Conservation (phyloP, 441 rosid genomes). For the Hura crepitans region DNA sequence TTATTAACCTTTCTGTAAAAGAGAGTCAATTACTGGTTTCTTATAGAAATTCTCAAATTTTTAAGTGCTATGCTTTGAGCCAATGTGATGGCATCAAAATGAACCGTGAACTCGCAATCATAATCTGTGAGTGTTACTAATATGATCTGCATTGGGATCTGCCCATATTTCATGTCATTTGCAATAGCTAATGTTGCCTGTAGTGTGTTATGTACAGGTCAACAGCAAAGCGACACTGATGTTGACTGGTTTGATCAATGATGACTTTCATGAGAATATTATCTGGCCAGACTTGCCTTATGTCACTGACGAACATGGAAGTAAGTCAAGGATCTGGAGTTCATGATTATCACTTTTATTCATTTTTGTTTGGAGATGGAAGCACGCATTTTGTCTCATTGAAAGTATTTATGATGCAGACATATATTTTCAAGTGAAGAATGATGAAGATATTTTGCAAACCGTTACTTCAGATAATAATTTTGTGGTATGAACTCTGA, state of each 20-base stretch:
- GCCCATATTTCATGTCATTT: slow-evolving; percentile 20
- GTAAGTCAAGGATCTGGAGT: slow-evolving; percentile 40
- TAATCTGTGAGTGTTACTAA: not conserved
- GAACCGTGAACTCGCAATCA: not conserved
- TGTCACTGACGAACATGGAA: slow-evolving; percentile 80
- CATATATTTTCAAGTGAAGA: slow-evolving; percentile 78
- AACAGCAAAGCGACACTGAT: slow-evolving; percentile 74
- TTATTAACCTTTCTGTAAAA: not conserved
- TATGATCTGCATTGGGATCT: not conserved
- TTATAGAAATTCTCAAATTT: not conserved
- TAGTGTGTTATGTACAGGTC: slow-evolving; percentile 72
- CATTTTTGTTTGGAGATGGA: slow-evolving; percentile 12
- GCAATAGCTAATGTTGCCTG: slow-evolving; percentile 46
- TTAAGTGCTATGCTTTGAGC: not conserved
- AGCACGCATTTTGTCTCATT: not conserved
- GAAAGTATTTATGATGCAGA: slow-evolving; percentile 41
- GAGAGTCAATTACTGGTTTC: not conserved
- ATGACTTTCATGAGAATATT: slow-evolving; percentile 70
- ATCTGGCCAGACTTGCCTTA: slow-evolving; percentile 88
- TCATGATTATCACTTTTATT: not conserved
- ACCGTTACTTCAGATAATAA: slow-evolving; percentile 55
- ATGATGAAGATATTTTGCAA: slow-evolving; percentile 75
- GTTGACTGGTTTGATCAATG: slow-evolving; percentile 55
- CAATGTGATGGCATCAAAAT: not conserved
- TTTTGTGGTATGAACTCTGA: slow-evolving; percentile 48